Conservation (phyloP, 163 green algal species). For the Smithsoniella earleae region DNA sequence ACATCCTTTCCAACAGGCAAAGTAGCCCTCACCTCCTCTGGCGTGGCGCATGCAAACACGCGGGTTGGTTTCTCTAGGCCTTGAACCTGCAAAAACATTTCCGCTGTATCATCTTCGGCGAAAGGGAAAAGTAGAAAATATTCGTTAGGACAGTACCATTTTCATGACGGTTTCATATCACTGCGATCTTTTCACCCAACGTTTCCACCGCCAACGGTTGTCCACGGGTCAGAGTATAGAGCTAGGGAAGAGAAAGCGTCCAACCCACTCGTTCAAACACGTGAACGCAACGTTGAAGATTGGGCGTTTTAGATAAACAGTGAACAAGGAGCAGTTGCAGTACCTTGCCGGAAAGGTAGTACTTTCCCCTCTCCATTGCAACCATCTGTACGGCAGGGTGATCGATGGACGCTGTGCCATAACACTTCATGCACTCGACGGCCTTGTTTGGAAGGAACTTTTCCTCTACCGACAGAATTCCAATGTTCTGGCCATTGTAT, state of each 20-base stretch:
- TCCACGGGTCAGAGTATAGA: no score
- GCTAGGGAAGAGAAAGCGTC: no score
- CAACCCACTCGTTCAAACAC: no score
- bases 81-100: conserved; percentile 44
- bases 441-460: conserved; percentile 86
- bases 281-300: no score
- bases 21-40: conserved; percentile 67
- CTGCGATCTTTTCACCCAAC: no score
- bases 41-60: conserved; percentile 79
- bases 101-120: no score
- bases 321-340: no score
- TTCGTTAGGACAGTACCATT: not conserved
- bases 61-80: conserved; percentile 59
- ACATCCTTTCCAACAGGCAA: conserved; percentile 78
- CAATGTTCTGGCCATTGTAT: conserved; percentile 80
- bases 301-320: no score
- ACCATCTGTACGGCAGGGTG: conserved; percentile 93
- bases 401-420: conserved; percentile 86
- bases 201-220: no score
- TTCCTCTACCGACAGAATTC: conserved; percentile 62
- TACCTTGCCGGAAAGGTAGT: conserved; percentile 48
- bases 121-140: not conserved
- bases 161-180: not conserved
- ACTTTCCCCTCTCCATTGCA: conserved; percentile 82
- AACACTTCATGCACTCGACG: conserved; percentile 72